Conservation (phyloP, 2,329 filamentous ascomycete species). For the Aspergillus flavus region DNA sequence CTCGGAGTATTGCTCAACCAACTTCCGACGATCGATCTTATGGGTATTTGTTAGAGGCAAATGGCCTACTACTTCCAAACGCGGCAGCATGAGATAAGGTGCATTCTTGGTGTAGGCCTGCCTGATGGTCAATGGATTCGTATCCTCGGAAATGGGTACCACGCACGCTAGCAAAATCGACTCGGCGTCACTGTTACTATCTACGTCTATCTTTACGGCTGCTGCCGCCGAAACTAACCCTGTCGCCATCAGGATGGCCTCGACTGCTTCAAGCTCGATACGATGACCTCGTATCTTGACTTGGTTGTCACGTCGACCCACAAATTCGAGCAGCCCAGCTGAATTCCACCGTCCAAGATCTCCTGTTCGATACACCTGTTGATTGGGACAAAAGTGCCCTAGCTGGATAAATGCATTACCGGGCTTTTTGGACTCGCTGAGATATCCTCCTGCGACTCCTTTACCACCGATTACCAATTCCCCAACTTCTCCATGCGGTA, state of each 20-base stretch:
- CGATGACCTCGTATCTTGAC: slow-evolving; percentile 91
- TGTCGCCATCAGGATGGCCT: slow-evolving; percentile 56
- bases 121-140: slow-evolving; percentile 15
- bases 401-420: slow-evolving; percentile 74
- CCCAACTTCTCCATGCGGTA: slow-evolving; percentile 19
- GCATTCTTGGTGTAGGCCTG: neutral
- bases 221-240: neutral
- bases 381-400: slow-evolving; percentile 62
- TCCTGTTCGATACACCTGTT: slow-evolving; percentile 74
- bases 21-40: slow-evolving; percentile 55
- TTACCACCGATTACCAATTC: slow-evolving; percentile 34
- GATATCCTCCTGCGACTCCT: slow-evolving; percentile 76
- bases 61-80: slow-evolving; percentile 66
- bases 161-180: slow-evolving; percentile 23
- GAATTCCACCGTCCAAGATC: slow-evolving; percentile 70
- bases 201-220: neutral
- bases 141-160: slow-evolving; percentile 33
- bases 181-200: neutral
- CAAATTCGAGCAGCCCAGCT: slow-evolving; percentile 67
- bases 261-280: slow-evolving; percentile 86
- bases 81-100: slow-evolving; percentile 61
- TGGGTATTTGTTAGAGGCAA: slow-evolving; percentile 72
- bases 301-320: slow-evolving; percentile 76
- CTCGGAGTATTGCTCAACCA: slow-evolving; percentile 15
- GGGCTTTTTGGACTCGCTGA: slow-evolving; percentile 60